Evolutionary conservation across 108 stramenopile genomes (phyloP), one percentile per base, ranked within the genome.

Genomic region (Stephanodiscus triporus): DNA sequence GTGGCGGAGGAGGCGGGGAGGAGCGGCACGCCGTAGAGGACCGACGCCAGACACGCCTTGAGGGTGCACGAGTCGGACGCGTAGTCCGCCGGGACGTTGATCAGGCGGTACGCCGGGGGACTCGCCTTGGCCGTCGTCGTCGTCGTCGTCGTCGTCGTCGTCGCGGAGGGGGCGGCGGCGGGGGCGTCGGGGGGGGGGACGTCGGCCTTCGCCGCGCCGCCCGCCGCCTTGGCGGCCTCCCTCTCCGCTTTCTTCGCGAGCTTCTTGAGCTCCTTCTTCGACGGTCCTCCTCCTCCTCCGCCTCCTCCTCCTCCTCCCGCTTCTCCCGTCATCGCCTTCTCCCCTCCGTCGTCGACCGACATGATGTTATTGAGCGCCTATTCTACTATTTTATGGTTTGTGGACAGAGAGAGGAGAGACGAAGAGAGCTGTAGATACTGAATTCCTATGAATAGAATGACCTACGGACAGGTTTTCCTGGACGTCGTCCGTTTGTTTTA

Each of bases 231-330:
- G 67, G 78, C 76, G 53, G 71, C 77, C 45, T 69, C 63, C 63
- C 88, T 89, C 76, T 88, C 88, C 57, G 89, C 88, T 78, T 91
- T 91, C 63, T 93, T 93, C 66, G 88, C 88, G 40, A 88, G 72
- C 76, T 91, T 89, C 70, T 93, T 93, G 43, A 90, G 81, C 59
- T 93, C 84, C 70, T 90, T 90, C 80, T 93, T 93, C 63, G 87
- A 89, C 22, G 83, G 88, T 45, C 58, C 57, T 49, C 76, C 60
- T 47, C 57, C 36, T 66, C 49, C 53, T 56, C 70, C 11, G 23
- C 11, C 7, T n/a, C n/a, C n/a, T n/a, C n/a, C n/a, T n/a, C n/a
- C n/a, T n/a, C n/a, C n/a, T n/a, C n/a, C n/a, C n/a, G n/a, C n/a
- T n/a, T n/a, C n/a, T n/a, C n/a, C n/a, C n/a, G n/a, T n/a, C n/a